Evolutionary conservation across 225 moss, liverwort and hornwort genomes (phyloP), one percentile per base, ranked within the genome.

Genomic region (Lunularia cruciata): DNA sequence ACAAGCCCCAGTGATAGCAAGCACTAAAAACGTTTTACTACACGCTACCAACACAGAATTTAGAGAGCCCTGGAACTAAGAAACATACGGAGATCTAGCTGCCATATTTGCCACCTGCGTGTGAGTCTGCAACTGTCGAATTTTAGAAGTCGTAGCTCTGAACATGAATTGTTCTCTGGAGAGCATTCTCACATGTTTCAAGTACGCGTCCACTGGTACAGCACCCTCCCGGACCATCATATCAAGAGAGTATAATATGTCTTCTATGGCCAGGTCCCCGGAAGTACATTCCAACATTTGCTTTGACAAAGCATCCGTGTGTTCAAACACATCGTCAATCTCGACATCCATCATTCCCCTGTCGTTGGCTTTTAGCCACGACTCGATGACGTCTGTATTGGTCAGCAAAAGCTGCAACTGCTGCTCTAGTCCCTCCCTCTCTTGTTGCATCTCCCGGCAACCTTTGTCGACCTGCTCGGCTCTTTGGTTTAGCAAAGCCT

Each of bases 181-280:
- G 8, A 98, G 84, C 23, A 85, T 87, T 78, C 96, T 85, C 62
- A 98, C 96, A 71, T 98, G 90, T 85, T 93, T 98, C 59, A 98
- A 87, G 79, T 98, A 98, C 42, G 89, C 82, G 57, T 98, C 96
- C 12, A 98, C 79, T 9, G 92, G 92, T 54, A 98, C 81, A 56
- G 86, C 89, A 47, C 91, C 72, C 32, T 98, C 96, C 63, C 90
- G 90, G 30, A 83, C 96, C 54, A 89, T 92, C 78, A 85, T 92
- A 55, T 98, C 96, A 40, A 98, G 70, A 37, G 89, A 82, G 48
- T 98, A 98, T 14, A 98, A 76, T 55, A 92, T 85, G 57, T 98
- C 96, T 78, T 98, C 96, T 32, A 98, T 90, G 30, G 96, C 92
- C 60, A 98, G 78, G 69, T 98, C 96, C 38, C 83, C 89, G 35